phyloP scores from a whole-genome alignment of 2,329 filamentous ascomycete genomes.

The Xylaria sp. region DNA sequence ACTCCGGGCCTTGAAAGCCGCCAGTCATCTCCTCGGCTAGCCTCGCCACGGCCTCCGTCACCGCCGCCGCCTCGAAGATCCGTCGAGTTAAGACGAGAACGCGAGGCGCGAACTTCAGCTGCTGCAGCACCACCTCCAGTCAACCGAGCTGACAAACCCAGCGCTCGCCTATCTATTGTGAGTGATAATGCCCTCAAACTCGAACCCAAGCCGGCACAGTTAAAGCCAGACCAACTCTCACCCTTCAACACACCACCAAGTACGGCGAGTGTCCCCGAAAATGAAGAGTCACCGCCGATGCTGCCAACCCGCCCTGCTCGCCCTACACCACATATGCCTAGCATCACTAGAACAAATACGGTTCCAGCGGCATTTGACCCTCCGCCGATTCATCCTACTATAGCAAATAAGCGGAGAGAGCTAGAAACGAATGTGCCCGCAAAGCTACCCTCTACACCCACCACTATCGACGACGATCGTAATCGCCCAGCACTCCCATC shows the following conservation, averaged over 20 bases:
- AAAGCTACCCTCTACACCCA: slow-evolving; percentile 54
- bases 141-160: slow-evolving; percentile 84
- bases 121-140: slow-evolving; percentile 75
- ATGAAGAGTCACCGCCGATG: slow-evolving; percentile 60
- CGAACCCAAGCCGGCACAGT: slow-evolving; percentile 53
- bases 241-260: slow-evolving; percentile 89
- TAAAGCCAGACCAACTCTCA: slow-evolving; percentile 64
- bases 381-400: slow-evolving; percentile 63
- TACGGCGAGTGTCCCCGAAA: slow-evolving; percentile 71
- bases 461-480: slow-evolving; percentile 55
- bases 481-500: slow-evolving; percentile 61
- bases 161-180: slow-evolving; percentile 63
- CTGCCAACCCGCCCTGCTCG: slow-evolving; percentile 63
- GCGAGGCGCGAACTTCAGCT: slow-evolving; percentile 54
- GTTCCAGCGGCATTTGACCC: slow-evolving; percentile 59
- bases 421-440: slow-evolving; percentile 55
- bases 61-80: slow-evolving; percentile 73
- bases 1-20: slow-evolving; percentile 63
- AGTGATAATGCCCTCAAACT: slow-evolving; percentile 47
- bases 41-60: slow-evolving; percentile 66
- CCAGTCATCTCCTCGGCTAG: slow-evolving; percentile 59
- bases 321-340: slow-evolving; percentile 52
- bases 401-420: slow-evolving; percentile 58
- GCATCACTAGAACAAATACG: slow-evolving; percentile 49
- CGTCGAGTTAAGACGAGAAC: slow-evolving; percentile 65